phyloP scores from a whole-genome alignment of 768 basidiomycete genomes.

The Gautieria morchelliformis region DNA sequence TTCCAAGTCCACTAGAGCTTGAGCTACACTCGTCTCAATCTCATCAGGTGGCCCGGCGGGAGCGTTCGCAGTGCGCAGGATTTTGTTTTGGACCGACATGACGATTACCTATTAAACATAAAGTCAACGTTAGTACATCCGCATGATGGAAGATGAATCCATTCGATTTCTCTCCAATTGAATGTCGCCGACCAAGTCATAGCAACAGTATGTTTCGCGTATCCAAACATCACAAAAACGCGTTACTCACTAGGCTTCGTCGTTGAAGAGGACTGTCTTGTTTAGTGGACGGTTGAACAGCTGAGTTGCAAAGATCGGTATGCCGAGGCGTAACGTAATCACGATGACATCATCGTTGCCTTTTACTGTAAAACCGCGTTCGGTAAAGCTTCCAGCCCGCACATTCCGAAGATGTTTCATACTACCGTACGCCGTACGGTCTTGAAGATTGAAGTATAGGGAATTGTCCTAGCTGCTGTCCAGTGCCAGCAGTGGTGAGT shows the following conservation, averaged over 20 bases:
- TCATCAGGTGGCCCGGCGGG: constrained; percentile 84
- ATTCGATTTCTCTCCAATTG: not conserved
- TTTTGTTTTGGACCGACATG: constrained; percentile 82
- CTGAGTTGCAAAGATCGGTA: not conserved
- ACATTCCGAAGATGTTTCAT: too few species aligned
- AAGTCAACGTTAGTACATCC: not conserved
- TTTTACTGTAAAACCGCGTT: too few species aligned
- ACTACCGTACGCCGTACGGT: too few species aligned
- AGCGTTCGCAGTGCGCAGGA: constrained; percentile 93
- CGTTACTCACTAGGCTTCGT: not conserved
- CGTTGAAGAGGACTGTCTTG: not conserved
- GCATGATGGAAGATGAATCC: not conserved
- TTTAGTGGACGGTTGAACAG: not conserved
- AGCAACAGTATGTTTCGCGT: not conserved
- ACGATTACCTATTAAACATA: constrained; percentile 15
- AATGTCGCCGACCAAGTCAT: not conserved
- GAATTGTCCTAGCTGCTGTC: too few species aligned
- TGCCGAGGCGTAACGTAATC: too few species aligned
- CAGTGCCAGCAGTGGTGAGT: too few species aligned
- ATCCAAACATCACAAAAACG: not conserved
- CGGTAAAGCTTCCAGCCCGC: too few species aligned
- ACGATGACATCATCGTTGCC: too few species aligned
- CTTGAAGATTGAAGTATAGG: too few species aligned
- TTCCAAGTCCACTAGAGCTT: constrained; percentile 95
- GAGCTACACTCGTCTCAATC: constrained; percentile 84